phyloP scores from a whole-genome alignment of 192 early-diverging fungal species.

The Dimargaris cristalligena region DNA sequence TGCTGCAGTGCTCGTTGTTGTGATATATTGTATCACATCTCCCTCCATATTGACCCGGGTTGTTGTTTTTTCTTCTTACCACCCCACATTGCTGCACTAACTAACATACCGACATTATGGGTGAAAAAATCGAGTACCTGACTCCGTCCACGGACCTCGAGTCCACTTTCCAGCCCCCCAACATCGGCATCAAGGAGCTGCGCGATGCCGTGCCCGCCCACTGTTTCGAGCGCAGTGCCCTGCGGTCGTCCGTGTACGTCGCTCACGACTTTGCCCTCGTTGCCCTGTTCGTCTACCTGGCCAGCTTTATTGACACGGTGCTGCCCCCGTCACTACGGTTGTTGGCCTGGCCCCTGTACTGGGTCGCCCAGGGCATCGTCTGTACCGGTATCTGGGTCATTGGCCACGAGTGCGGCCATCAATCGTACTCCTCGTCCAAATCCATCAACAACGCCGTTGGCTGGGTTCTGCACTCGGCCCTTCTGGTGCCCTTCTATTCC shows the following conservation, averaged over 20 bases:
- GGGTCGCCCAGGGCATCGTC: constrained; percentile 69
- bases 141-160: neutral
- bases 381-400: constrained; percentile 81
- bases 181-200: constrained; percentile 82
- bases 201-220: constrained; percentile 78
- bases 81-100: too few relatives aligned
- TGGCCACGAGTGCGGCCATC: constrained; percentile 88
- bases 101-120: neutral
- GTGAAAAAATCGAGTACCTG: neutral
- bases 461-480: constrained; percentile 70
- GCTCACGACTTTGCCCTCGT: constrained; percentile 56
- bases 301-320: constrained; percentile 42
- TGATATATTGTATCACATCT: neutral
- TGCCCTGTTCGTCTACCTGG: constrained; percentile 42
- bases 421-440: constrained; percentile 69
- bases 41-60: neutral
- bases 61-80: neutral
- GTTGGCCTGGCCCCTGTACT: constrained; percentile 62
- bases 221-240: constrained; percentile 75
- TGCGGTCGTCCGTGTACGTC: constrained; percentile 66
- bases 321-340: constrained; percentile 29
- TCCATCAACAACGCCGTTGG: constrained; percentile 80
- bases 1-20: neutral
- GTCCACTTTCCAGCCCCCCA: constrained; percentile 27
- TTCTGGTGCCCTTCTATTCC: constrained; percentile 86